Conservation (phyloP, 192 early-diverging fungal genomes). For the Gonapodya prolifera region DNA sequence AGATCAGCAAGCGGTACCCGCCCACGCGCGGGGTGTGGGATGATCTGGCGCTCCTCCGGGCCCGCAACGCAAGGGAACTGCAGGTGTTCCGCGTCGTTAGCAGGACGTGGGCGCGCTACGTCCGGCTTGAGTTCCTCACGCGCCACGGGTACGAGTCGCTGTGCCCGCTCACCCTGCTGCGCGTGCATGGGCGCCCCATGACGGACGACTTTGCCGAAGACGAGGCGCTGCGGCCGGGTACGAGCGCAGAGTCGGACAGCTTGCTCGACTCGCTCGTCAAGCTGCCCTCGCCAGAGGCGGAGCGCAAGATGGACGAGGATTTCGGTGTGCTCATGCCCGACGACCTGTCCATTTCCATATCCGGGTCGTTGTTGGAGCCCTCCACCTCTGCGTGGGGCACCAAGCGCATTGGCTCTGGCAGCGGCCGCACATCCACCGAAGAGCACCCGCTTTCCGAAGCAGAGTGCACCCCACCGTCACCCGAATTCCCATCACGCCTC, state of each 20-base stretch:
- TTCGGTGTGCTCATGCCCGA: neutral
- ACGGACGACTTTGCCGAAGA: constrained; percentile 49
- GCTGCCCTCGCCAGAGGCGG: neutral
- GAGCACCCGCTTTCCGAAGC: too few relatives aligned
- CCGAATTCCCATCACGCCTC: too few relatives aligned
- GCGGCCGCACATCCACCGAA: too few relatives aligned
- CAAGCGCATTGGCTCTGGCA: too few relatives aligned
- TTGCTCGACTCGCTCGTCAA: neutral
- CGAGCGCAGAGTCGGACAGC: neutral
- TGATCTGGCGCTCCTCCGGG: constrained; percentile 68
- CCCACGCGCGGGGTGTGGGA: constrained; percentile 64
- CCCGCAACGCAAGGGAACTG: constrained; percentile 68
- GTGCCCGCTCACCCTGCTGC: constrained; percentile 78
- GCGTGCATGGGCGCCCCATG: constrained; percentile 84
- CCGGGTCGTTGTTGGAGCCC: neutral
- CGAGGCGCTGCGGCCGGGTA: neutral
- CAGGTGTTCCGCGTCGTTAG: constrained; percentile 74
- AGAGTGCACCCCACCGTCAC: too few relatives aligned
- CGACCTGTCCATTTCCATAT: neutral
- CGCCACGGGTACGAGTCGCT: constrained; percentile 89
- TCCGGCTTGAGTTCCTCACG: constrained; percentile 74
- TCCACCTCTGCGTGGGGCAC: neutral
- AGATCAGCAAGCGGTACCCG: constrained; percentile 63
- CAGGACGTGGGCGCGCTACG: constrained; percentile 67
- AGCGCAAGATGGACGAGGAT: neutral